Evolutionary conservation across 129 eudicot genomes (phyloP).

Genomic region (Heracleum sosnowskyi): DNA sequence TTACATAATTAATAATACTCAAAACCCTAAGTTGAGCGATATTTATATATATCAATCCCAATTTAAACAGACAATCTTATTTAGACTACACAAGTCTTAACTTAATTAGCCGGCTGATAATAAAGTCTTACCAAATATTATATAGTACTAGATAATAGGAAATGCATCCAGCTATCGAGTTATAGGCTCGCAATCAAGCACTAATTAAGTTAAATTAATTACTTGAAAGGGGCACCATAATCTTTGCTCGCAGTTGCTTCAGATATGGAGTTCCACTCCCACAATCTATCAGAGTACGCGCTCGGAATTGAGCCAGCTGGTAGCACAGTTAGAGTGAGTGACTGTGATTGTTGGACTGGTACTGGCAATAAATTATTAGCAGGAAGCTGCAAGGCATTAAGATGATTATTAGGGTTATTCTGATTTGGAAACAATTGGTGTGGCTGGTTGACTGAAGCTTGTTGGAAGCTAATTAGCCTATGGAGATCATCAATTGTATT

Average conservation of each 20-base stretch:
- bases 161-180: background rate
- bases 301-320: slow-evolving; percentile 29
- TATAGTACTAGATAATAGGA: background rate
- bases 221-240: slow-evolving; percentile 54
- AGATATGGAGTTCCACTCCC: slow-evolving; percentile 68
- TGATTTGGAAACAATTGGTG: slow-evolving; percentile 22
- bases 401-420: slow-evolving; percentile 9
- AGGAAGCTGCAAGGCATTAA: slow-evolving; percentile 15
- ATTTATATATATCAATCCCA: background rate
- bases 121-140: background rate
- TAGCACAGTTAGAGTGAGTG: slow-evolving; percentile 23
- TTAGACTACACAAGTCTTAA: slow-evolving; percentile 5
- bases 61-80: slow-evolving; percentile 4
- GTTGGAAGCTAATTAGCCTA: slow-evolving; percentile 49
- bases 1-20: background rate
- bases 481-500: slow-evolving; percentile 34
- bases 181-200: background rate
- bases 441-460: slow-evolving; percentile 31
- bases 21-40: slow-evolving; percentile 15
- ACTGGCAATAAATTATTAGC: slow-evolving; percentile 15
- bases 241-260: slow-evolving; percentile 40
- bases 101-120: background rate
- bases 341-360: slow-evolving; percentile 14
- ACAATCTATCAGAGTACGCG: slow-evolving; percentile 42
- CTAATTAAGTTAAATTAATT: slow-evolving; percentile 11